Evolutionary conservation across 495 filamentous ascomycete species (phyloP).

Genomic region (Penicillium silybi): DNA sequence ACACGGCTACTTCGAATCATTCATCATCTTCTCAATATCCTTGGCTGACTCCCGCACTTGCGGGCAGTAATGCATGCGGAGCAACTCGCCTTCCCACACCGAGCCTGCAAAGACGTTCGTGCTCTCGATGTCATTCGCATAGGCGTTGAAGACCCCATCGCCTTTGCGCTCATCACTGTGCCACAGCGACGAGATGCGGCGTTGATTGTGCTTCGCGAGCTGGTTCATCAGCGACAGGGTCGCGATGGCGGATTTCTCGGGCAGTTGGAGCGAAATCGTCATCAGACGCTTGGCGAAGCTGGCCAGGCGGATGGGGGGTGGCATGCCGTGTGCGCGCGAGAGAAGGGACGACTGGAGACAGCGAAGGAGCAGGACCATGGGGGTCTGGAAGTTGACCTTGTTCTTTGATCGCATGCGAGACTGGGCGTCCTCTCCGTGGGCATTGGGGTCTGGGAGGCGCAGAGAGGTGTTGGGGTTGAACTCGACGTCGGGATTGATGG

Average conservation of each 20-base stretch:
- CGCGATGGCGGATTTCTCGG: slow-evolving; percentile 81
- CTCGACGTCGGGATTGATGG: slow-evolving; percentile 82
- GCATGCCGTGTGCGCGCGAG: slow-evolving; percentile 49
- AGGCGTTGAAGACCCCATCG: slow-evolving; percentile 62
- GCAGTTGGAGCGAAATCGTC: slow-evolving; percentile 74
- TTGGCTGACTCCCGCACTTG: slow-evolving; percentile 72
- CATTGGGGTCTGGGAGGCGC: slow-evolving; percentile 71
- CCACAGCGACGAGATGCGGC: slow-evolving; percentile 70
- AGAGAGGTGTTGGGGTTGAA: slow-evolving; percentile 70
- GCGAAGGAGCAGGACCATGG: slow-evolving; percentile 82
- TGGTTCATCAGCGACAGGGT: slow-evolving; percentile 69
- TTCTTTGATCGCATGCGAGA: slow-evolving; percentile 34
- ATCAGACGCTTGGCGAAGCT: slow-evolving; percentile 92
- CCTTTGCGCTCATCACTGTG: slow-evolving; percentile 87
- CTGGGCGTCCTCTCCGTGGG: slow-evolving; percentile 21
- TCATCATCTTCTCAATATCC: slow-evolving; percentile 63
- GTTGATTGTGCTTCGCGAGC: slow-evolving; percentile 66
- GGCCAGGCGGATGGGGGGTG: slow-evolving; percentile 73
- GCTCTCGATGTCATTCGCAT: slow-evolving; percentile 59
- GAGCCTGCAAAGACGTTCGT: slow-evolving; percentile 88
- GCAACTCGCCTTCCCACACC: slow-evolving; percentile 88
- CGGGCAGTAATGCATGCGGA: slow-evolving; percentile 83
- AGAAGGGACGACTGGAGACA: slow-evolving; percentile 72
- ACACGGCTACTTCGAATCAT: slow-evolving; percentile 25
- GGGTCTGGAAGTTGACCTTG: slow-evolving; percentile 90